Conservation (phyloP, 1,284 basidiomycete species). For the Austroboletus niveus region DNA sequence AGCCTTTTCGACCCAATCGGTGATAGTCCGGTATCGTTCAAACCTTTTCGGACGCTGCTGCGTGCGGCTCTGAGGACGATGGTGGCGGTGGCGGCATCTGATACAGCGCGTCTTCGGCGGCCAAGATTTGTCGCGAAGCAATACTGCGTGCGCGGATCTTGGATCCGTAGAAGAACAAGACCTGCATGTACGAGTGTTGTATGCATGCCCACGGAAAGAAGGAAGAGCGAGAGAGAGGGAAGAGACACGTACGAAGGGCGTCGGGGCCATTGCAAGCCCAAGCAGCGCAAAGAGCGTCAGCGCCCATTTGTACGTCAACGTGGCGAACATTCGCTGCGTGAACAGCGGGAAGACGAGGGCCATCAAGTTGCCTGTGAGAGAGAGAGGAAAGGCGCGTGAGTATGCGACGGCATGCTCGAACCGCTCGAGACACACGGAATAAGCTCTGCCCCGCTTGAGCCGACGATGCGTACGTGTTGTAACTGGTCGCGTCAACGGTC, state of each 20-base stretch:
- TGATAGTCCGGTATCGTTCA: constrained; percentile 1
- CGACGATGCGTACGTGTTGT: constrained; percentile 72
- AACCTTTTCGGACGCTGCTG: constrained; percentile 11
- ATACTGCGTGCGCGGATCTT: not conserved
- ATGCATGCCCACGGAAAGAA: not conserved
- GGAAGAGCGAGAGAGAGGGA: no score
- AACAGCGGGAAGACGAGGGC: constrained; percentile 64
- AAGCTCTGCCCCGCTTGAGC: constrained; percentile 76
- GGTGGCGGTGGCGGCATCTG: not conserved
- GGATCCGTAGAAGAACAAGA: not conserved
- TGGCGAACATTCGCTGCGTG: constrained; percentile 57
- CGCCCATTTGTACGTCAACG: constrained; percentile 66
- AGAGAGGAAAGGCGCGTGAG: not conserved
- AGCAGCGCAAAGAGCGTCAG: constrained; percentile 64
- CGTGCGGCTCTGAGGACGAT: not conserved
- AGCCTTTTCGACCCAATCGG: no score
- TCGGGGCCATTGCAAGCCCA: constrained; percentile 57
- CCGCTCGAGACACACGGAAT: constrained; percentile 43
- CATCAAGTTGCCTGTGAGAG: constrained; percentile 48
- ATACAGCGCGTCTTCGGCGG: not conserved
- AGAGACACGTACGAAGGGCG: constrained; percentile 52
- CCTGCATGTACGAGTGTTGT: not conserved
- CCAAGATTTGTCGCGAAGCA: not conserved
- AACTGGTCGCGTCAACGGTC: constrained; percentile 37
- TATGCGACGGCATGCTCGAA: not conserved